A percentile compares a stretch with the other conserved stretches of the same genome.
These are phyloP conservation scores for Tieghemiomyces parasiticus DNA, from an alignment of 192 early-diverging fungal genomes.

Conservation along the genomic window DNA sequence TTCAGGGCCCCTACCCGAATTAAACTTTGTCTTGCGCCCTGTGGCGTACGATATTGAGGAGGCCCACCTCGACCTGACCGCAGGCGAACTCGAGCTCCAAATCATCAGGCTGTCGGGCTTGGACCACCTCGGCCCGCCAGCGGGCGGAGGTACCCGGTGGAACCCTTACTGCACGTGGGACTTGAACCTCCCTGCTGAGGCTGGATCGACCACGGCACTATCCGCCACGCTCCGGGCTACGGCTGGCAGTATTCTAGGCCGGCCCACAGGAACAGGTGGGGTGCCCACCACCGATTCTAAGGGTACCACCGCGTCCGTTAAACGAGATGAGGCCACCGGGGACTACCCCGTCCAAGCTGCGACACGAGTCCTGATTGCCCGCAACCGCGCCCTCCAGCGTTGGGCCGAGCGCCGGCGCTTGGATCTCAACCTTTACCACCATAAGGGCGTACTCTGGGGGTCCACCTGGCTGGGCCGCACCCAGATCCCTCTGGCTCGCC, in stretches of 20 bases:
- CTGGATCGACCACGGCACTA: background rate
- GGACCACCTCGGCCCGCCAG: background rate
- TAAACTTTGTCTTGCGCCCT: background rate
- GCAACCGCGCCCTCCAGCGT: background rate
- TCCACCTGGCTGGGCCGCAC: conserved; percentile 1
- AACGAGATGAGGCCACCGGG: background rate
- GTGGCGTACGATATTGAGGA: background rate
- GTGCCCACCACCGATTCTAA: background rate
- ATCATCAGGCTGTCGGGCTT: background rate
- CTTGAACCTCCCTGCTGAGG: background rate
- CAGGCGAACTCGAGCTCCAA: background rate
- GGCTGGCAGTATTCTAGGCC: background rate
- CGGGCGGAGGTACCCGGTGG: background rate
- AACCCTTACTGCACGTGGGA: background rate
- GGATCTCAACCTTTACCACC: background rate
- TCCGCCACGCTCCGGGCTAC: background rate
- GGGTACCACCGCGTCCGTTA: background rate
- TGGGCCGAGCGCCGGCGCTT: background rate
- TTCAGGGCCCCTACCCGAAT: background rate
- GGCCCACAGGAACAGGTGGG: too few relatives aligned
- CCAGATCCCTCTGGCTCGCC: background rate
- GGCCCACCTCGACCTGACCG: background rate
- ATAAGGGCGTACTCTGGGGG: conserved; percentile 1
- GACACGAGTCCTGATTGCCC: too few relatives aligned
- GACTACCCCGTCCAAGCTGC: background rate